phyloP scores from a whole-genome alignment of 371 early-diverging fungal species.

The Lichtheimia corymbifera region DNA sequence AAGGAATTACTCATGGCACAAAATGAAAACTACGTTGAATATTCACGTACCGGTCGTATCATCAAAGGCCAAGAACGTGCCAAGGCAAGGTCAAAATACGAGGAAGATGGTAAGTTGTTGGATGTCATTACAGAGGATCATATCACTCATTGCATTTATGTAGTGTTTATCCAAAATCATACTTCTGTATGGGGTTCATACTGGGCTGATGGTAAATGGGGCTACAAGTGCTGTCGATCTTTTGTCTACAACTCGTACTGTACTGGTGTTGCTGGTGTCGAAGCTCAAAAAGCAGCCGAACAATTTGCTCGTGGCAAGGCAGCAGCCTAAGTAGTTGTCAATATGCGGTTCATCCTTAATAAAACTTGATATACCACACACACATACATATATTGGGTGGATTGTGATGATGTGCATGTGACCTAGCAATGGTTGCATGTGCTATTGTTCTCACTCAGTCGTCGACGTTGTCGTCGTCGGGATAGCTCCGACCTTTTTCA shows the following conservation, averaged over 20 bases:
- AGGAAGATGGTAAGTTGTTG: conserved; percentile 79
- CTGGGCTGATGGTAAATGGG: conserved; percentile 96
- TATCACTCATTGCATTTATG: background rate
- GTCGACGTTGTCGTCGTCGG: no score
- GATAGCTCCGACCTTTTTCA: no score
- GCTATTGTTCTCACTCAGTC: no score
- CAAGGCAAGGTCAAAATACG: conserved; percentile 80
- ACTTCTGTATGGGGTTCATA: conserved; percentile 92
- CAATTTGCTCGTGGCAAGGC: conserved; percentile 8
- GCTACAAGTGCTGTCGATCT: conserved; percentile 91
- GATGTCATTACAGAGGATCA: background rate
- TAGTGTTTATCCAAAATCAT: conserved; percentile 81
- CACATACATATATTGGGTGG: no score
- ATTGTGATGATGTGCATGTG: no score
- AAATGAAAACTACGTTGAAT: conserved; percentile 94
- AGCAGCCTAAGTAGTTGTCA: background rate
- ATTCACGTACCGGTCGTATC: conserved; percentile 90
- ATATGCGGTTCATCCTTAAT: no score
- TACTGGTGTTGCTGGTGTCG: conserved; percentile 78
- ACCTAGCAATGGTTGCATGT: no score
- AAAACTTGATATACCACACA: no score
- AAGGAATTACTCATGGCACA: conserved; percentile 87
- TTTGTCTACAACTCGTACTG: conserved; percentile 79
- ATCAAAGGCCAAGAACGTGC: conserved; percentile 84
- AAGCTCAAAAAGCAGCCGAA: conserved; percentile 59